Evolutionary conservation across 495 filamentous ascomycete genomes (phyloP).

Genomic region (Aspergillus avenaceus): DNA sequence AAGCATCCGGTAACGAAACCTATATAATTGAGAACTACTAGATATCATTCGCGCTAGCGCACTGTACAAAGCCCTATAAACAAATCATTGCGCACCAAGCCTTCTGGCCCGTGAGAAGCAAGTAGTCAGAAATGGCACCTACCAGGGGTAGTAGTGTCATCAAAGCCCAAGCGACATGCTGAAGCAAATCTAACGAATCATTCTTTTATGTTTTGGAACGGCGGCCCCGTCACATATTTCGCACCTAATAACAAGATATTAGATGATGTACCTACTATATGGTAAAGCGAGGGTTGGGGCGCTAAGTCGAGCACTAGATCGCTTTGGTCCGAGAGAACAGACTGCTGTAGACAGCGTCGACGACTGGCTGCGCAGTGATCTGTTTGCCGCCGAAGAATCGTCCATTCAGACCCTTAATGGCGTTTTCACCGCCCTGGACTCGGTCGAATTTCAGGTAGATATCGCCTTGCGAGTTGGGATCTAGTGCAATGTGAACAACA

Average conservation of each 20-base stretch:
- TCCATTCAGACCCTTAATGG: slow-evolving; percentile 95
- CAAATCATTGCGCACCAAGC: slow-evolving; percentile 25
- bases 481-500: slow-evolving; percentile 95
- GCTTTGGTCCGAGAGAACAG: slow-evolving; percentile 86
- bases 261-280: slow-evolving; percentile 26
- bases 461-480: slow-evolving; percentile 89
- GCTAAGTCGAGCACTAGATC: slow-evolving; percentile 32
- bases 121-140: slow-evolving; percentile 34
- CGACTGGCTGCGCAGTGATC: slow-evolving; percentile 91
- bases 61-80: slow-evolving; percentile 27
- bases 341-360: slow-evolving; percentile 97
- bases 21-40: not conserved
- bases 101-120: slow-evolving; percentile 19
- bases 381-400: slow-evolving; percentile 87
- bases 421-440: slow-evolving; percentile 90
- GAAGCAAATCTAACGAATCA: slow-evolving; percentile 8
- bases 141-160: slow-evolving; percentile 41
- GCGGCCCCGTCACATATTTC: slow-evolving; percentile 17
- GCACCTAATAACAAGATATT: slow-evolving; percentile 23
- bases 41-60: slow-evolving; percentile 14
- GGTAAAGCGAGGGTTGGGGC: slow-evolving; percentile 7
- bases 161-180: slow-evolving; percentile 23
- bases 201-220: slow-evolving; percentile 10
- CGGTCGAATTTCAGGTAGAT: slow-evolving; percentile 98
- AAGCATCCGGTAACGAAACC: too few relatives aligned